A percentile compares a stretch with the other conserved stretches of the same genome.
phyloP scores from a whole-genome alignment of 2,329 filamentous ascomycete species.

The Grosmannia clavigera region DNA sequence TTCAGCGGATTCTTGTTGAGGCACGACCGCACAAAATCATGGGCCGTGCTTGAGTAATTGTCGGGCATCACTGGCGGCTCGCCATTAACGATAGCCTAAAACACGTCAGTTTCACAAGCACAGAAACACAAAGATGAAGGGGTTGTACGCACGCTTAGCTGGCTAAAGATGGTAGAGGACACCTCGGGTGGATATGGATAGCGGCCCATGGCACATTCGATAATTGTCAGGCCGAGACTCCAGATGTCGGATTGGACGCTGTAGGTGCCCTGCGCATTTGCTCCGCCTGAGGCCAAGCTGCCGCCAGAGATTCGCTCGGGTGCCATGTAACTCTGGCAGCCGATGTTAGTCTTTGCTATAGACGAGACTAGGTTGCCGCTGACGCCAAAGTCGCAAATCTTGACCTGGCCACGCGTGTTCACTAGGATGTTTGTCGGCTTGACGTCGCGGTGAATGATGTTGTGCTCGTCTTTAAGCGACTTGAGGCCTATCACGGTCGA shows the following conservation, averaged over 20 bases:
- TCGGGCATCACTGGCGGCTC: slow-evolving; percentile 85
- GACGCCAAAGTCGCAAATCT: slow-evolving; percentile 98
- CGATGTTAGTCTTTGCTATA: slow-evolving; percentile 97
- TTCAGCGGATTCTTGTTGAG: slow-evolving; percentile 86
- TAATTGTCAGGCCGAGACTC: slow-evolving; percentile 87
- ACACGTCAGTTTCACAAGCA: neutral
- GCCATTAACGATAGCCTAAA: slow-evolving; percentile 89
- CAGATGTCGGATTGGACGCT: slow-evolving; percentile 97
- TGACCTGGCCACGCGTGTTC: slow-evolving; percentile 82
- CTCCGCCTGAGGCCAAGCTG: slow-evolving; percentile 56
- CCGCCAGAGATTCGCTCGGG: slow-evolving; percentile 89
- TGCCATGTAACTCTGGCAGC: slow-evolving; percentile 98
- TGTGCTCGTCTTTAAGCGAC: slow-evolving; percentile 91
- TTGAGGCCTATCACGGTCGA: slow-evolving; percentile 86
- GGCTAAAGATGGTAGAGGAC: slow-evolving; percentile 96
- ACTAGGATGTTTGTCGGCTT: slow-evolving; percentile 98
- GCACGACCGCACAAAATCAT: slow-evolving; percentile 79
- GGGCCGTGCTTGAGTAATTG: slow-evolving; percentile 66
- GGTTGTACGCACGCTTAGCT: slow-evolving; percentile 67
- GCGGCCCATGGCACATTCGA: slow-evolving; percentile 86
- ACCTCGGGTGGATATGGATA: slow-evolving; percentile 97
- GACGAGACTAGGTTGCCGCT: slow-evolving; percentile 93
- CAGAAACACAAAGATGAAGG: no score
- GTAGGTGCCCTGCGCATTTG: slow-evolving; percentile 70
- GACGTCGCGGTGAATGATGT: slow-evolving; percentile 97